Conservation (phyloP, 148 eudicot genomes). For the Silene uniflora region DNA sequence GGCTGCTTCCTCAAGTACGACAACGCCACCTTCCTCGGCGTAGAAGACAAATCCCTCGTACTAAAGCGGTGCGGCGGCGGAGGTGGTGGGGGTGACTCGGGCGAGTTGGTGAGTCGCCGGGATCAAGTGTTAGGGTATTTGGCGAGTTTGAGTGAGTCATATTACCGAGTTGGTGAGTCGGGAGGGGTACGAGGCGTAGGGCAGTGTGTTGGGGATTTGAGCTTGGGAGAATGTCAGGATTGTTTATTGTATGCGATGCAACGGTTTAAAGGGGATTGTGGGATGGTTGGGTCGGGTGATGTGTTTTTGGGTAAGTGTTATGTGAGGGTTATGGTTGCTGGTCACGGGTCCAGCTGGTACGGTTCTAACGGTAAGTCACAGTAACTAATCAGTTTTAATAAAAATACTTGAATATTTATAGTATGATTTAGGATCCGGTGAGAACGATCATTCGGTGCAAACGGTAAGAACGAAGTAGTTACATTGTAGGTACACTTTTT, state of each 20-base stretch:
- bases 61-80: constrained; percentile 41
- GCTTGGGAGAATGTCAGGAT: constrained; percentile 47
- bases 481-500: too few relatives aligned
- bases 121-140: constrained; percentile 25
- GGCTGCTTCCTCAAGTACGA: constrained; percentile 58
- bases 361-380: constrained; percentile 1
- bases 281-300: constrained; percentile 37
- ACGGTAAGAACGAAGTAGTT: too few relatives aligned
- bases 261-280: constrained; percentile 43
- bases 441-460: too few relatives aligned
- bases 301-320: constrained; percentile 49
- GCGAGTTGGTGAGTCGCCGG: constrained; percentile 22
- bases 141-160: constrained; percentile 21
- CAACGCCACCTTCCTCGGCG: constrained; percentile 42
- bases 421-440: too few relatives aligned
- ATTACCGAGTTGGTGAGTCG: constrained; percentile 36
- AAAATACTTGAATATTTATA: too few relatives aligned
- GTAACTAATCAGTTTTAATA: too few relatives aligned
- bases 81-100: constrained; percentile 31
- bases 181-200: constrained; percentile 41
- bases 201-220: constrained; percentile 54
- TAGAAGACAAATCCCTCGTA: constrained; percentile 44
- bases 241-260: constrained; percentile 45
- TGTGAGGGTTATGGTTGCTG: constrained; percentile 28
- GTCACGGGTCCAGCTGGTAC: constrained; percentile 16